Base-by-base conservation (phyloP, 176 grass and related monocot genomes). In the Lolium perenne region DNA sequence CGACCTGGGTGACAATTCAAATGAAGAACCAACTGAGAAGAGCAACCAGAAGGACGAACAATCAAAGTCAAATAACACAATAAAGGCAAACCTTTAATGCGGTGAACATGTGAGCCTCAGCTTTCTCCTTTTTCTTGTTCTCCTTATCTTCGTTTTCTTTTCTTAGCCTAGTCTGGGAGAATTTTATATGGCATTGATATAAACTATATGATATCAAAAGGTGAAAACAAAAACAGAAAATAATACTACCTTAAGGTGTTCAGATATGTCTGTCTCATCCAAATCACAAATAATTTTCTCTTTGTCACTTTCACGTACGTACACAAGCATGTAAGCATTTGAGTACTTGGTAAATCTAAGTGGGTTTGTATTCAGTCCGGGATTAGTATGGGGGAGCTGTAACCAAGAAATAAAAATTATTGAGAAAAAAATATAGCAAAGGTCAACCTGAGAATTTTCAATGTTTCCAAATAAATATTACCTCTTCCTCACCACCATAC, bases 291-390 rank as follows among this genome's bases (percentile, higher is more conserved):
- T 82, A 25, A 95, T 85, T 79, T 85, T 92, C 15, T 92, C 93
- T 80, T 68, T 95, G 71, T 95, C 90, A 65, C 86, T 95, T 88
- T 95, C 93, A 66, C 93, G 90, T 58, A 95, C 84, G 13, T 95
- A 95, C 20, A 95, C 93, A 65, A 95, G 93, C 93, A 95, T 95
- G 64, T 95, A 95, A 69, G 93, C 93, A 87, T 95, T 95, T 48
- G 93, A 95, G 78, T 92, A 81, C 64, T 95, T 95, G 25, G 88
- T 95, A 86, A 95, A 95, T 74, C 84, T 90, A 32, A 95, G 62
- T 3, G 93, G 93, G 48, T 84, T 82, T 29, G 84, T 92, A 76
- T 95, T 89, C 29, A 92, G 15, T 58, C 93, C 93, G 43, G 93
- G 88, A 61, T 95, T 92, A 46, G 88, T 86, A 71, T 90, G 93